These are phyloP conservation scores for Entonaema liquescens DNA, from an alignment of 495 filamentous ascomycete genomes.

Conservation along the genomic window DNA sequence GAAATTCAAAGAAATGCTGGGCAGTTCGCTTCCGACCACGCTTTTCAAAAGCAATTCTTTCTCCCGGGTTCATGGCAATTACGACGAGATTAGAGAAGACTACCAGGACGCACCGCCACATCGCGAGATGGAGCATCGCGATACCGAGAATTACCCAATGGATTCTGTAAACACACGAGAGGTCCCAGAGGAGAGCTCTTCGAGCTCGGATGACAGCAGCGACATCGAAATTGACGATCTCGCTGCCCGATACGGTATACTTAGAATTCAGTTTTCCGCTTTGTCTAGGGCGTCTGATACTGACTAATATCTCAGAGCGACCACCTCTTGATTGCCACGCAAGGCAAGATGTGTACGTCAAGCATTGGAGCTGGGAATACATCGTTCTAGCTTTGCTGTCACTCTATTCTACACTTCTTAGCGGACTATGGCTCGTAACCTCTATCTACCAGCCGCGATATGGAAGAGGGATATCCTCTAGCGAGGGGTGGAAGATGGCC, in stretches of 20 bases:
- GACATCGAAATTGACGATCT: slow-evolving; percentile 26
- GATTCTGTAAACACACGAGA: slow-evolving; percentile 3
- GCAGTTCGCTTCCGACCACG: slow-evolving; percentile 20
- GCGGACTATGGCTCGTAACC: slow-evolving; percentile 68
- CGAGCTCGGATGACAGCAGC: slow-evolving; percentile 5
- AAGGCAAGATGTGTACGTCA: slow-evolving; percentile 46
- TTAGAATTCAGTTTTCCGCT: not conserved
- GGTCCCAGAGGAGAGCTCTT: not conserved
- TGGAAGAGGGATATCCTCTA: slow-evolving; percentile 59
- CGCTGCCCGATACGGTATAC: slow-evolving; percentile 32
- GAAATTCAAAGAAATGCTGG: slow-evolving; percentile 33
- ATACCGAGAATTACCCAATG: slow-evolving; percentile 16
- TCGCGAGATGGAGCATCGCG: slow-evolving; percentile 7
- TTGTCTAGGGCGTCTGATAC: not conserved
- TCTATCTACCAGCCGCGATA: slow-evolving; percentile 68
- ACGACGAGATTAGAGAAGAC: slow-evolving; percentile 25
- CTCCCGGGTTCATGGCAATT: slow-evolving; percentile 4
- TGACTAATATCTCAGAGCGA: slow-evolving; percentile 19
- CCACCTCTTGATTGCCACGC: slow-evolving; percentile 44
- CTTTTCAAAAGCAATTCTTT: slow-evolving; percentile 7
- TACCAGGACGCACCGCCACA: not conserved
- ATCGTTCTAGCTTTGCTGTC: slow-evolving; percentile 66
- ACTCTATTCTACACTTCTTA: slow-evolving; percentile 72
- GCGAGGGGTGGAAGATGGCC: slow-evolving; percentile 55
- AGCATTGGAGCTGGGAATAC: slow-evolving; percentile 64